A percentile compares a stretch with the other conserved stretches of the same genome.
phyloP scores from a whole-genome alignment of 805 yeast genomes.

The Schwanniomyces polymorphus region DNA sequence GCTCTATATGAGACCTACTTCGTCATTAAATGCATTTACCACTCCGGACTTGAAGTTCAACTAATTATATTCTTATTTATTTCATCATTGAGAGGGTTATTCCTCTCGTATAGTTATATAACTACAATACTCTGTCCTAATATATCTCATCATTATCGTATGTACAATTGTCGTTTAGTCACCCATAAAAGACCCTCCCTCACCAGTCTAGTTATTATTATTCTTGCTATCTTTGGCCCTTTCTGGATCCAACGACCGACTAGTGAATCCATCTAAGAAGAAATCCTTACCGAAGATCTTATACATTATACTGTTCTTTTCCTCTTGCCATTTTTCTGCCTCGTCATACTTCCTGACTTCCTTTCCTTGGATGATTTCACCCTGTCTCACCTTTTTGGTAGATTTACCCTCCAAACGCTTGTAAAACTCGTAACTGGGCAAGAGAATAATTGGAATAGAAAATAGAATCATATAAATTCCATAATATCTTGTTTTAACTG shows the following conservation, averaged over 20 bases:
- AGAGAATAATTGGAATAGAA: constrained; percentile 35
- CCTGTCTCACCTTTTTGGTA: constrained; percentile 39
- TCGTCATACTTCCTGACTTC: constrained; percentile 37
- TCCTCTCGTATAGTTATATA: not conserved
- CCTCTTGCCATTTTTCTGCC: constrained; percentile 40
- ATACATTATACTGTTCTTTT: constrained; percentile 35
- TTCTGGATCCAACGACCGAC: constrained; percentile 31
- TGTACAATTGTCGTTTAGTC: not conserved
- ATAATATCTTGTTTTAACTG: constrained; percentile 32
- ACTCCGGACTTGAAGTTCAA: constrained; percentile 16
- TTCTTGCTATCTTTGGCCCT: not conserved
- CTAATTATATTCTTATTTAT: not conserved
- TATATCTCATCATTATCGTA: not conserved
- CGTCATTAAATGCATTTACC: constrained; percentile 11
- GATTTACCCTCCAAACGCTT: constrained; percentile 40
- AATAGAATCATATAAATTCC: constrained; percentile 38
- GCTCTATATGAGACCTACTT: constrained; percentile 1
- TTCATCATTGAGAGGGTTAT: not conserved
- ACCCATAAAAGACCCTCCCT: not conserved
- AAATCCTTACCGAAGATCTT: constrained; percentile 41
- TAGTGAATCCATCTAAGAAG: constrained; percentile 44
- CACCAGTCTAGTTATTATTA: not conserved
- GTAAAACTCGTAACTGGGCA: constrained; percentile 34
- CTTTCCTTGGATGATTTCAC: constrained; percentile 34
- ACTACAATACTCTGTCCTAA: not conserved